Conservation (phyloP, 2,329 filamentous ascomycete genomes). For the Zymoseptoria ardabiliae region DNA sequence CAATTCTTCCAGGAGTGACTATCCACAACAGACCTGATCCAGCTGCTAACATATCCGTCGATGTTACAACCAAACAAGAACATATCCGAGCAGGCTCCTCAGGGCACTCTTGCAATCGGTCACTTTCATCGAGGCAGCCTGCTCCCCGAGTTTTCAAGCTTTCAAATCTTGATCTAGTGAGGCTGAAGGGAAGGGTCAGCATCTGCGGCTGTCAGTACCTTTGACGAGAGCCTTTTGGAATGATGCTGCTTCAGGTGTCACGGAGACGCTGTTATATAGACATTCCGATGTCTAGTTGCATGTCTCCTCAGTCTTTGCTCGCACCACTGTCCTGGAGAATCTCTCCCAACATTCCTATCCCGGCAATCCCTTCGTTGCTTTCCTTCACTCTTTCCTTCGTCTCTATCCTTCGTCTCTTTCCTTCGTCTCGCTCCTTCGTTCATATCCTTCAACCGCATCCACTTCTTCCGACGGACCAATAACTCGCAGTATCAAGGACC, state of each 20-base stretch:
- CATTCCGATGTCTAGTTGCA: background rate
- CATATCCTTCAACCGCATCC: background rate
- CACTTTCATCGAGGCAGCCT: background rate
- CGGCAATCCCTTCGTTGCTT: background rate
- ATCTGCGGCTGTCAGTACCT: background rate
- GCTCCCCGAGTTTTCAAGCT: background rate
- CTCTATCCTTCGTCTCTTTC: background rate
- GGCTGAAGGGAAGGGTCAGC: background rate
- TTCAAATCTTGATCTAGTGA: background rate
- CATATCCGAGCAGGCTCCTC: conserved; percentile 23
- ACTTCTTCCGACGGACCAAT: background rate
- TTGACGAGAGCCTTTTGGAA: too few species aligned
- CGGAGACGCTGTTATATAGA: background rate
- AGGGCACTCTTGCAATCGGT: background rate
- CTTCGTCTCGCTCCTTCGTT: background rate
- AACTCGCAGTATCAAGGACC: background rate
- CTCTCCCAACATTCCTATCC: too few species aligned
- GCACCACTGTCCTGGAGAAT: too few species aligned
- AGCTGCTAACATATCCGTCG: too few species aligned
- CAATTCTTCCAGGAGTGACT: too few species aligned
- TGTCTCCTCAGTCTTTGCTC: background rate
- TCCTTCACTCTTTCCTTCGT: background rate
- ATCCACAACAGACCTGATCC: too few species aligned
- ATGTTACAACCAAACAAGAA: too few species aligned
- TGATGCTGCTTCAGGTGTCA: background rate